Conservation (phyloP, 345 rosid genomes). For the Stellera chamaejasme region DNA sequence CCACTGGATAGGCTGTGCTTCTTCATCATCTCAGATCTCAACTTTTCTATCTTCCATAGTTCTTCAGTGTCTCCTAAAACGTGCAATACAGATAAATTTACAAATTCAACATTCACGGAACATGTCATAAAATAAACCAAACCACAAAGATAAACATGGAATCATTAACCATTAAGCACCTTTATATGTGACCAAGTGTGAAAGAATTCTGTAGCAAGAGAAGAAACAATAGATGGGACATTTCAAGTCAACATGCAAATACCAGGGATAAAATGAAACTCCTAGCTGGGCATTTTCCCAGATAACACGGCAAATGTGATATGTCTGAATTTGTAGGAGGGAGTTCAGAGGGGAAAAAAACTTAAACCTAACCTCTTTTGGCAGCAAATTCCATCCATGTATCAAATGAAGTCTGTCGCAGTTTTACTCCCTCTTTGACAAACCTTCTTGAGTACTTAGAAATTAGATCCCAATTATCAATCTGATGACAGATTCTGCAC, state of each 20-base stretch:
- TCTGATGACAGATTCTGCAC: conserved; percentile 63
- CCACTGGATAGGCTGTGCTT: conserved; percentile 51
- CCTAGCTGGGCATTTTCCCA: no score
- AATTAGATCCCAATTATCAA: conserved; percentile 56
- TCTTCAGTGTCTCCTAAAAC: conserved; percentile 54
- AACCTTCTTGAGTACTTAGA: conserved; percentile 53
- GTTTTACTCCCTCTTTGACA: conserved; percentile 61
- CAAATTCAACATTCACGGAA: conserved; percentile 4
- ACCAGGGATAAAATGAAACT: not conserved
- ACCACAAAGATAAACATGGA: not conserved
- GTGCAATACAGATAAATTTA: conserved; percentile 1
- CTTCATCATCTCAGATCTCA: conserved; percentile 58
- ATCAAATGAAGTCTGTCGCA: conserved; percentile 58
- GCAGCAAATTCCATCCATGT: conserved; percentile 79
- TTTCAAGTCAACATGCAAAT: not conserved
- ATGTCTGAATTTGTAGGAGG: not conserved
- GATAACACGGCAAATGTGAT: not conserved
- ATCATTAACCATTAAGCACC: no score
- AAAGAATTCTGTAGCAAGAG: no score
- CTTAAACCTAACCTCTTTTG: conserved; percentile 35
- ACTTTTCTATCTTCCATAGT: conserved; percentile 68
- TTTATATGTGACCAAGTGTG: no score
- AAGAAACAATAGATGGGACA: not conserved
- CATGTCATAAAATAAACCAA: not conserved
- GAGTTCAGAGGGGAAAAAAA: conserved; percentile 7